These are phyloP conservation scores for Cryptosporidium viatorum DNA, from an alignment of 169 alveolate genomes.

Conservation along the genomic window DNA sequence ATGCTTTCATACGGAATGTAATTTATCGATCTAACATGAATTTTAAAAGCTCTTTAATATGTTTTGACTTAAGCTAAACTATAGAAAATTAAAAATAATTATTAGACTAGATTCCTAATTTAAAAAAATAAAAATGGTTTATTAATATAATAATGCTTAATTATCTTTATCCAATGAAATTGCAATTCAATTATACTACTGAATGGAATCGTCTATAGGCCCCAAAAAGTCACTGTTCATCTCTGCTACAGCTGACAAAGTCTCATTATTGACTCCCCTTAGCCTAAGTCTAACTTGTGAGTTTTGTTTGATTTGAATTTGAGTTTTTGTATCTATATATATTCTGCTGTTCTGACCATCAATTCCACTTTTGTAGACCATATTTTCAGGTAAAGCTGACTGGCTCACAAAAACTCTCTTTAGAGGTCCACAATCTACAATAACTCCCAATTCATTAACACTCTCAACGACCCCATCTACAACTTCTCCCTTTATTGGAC, in stretches of 20 bases:
- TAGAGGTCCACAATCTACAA: slow-evolving; percentile 93
- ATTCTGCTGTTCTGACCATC: slow-evolving; percentile 39
- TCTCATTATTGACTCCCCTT: slow-evolving; percentile 90
- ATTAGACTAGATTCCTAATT: background rate
- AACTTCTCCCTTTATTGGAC: slow-evolving; percentile 92
- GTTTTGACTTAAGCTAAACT: too few species aligned
- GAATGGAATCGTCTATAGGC: slow-evolving; percentile 81
- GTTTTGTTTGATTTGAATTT: slow-evolving; percentile 85
- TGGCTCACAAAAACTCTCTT: slow-evolving; percentile 90
- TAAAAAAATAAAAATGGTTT: background rate
- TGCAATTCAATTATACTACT: too few species aligned
- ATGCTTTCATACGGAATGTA: slow-evolving; percentile 80
- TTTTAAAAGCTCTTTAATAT: too few species aligned
- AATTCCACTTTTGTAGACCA: slow-evolving; percentile 81
- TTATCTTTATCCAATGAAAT: background rate
- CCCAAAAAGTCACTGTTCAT: slow-evolving; percentile 90
- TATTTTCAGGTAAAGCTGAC: slow-evolving; percentile 88
- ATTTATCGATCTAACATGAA: background rate
- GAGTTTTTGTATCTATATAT: slow-evolving; percentile 88
- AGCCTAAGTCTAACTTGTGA: slow-evolving; percentile 89
- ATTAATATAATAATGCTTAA: background rate
- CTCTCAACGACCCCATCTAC: slow-evolving; percentile 91
- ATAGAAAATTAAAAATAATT: too few species aligned
- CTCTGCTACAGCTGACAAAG: slow-evolving; percentile 91
- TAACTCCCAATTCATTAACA: slow-evolving; percentile 90